phyloP scores from a whole-genome alignment of 805 yeast species.

The Clavispora phyllophila region DNA sequence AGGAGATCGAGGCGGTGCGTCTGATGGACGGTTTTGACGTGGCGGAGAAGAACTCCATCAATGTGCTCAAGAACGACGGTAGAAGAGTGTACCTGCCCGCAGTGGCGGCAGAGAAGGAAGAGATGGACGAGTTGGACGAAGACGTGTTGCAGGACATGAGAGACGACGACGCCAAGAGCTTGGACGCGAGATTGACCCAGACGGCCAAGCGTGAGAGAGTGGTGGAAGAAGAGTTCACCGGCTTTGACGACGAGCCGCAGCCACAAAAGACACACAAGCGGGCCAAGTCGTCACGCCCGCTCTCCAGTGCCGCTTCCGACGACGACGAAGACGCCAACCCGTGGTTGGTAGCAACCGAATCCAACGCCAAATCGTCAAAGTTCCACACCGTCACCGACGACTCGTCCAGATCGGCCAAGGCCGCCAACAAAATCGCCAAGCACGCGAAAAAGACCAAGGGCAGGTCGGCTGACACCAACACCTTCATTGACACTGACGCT shows the following conservation, averaged over 20 bases:
- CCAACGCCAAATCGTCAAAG: conserved; percentile 25
- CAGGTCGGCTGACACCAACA: conserved; percentile 30
- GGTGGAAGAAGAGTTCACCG: conserved; percentile 4
- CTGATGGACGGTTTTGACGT: conserved; percentile 32
- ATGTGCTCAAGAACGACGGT: conserved; percentile 60
- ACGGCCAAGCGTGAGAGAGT: conserved; percentile 8
- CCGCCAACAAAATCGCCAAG: conserved; percentile 37
- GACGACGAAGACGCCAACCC: conserved; percentile 27
- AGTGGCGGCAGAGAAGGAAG: conserved; percentile 37
- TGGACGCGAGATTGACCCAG: conserved; percentile 21
- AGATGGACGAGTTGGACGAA: conserved; percentile 23
- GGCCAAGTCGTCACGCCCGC: background rate
- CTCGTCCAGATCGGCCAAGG: conserved; percentile 34
- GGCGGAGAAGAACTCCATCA: conserved; percentile 39
- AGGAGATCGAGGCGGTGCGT: conserved; percentile 47
- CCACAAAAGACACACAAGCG: background rate
- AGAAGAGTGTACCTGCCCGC: conserved; percentile 76
- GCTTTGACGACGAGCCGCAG: background rate
- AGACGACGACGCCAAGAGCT: conserved; percentile 45
- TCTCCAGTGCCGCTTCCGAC: background rate
- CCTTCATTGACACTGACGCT: conserved; percentile 42
- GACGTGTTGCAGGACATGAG: conserved; percentile 35
- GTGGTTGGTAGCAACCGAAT: conserved; percentile 26
- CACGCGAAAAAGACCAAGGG: conserved; percentile 28
- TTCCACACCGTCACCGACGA: conserved; percentile 28